phyloP scores from a whole-genome alignment of 352 stramenopile genomes.

The Phytophthora rubi region DNA sequence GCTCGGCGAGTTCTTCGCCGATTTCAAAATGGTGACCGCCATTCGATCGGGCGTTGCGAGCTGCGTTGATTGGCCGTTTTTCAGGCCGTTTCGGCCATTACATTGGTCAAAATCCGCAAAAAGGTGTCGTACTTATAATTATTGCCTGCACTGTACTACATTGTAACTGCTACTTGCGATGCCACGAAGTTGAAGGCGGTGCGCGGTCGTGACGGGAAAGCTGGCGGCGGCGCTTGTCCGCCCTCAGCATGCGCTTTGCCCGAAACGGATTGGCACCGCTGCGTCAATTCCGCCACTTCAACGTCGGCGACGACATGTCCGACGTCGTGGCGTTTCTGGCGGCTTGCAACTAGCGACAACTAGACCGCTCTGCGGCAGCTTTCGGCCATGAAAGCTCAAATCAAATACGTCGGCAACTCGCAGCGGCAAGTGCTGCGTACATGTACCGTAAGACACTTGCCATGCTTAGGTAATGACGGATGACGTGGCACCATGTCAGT shows the following conservation, averaged over 20 bases:
- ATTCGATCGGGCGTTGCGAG: too few species aligned
- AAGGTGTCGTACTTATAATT: too few species aligned
- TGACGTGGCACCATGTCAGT: slow-evolving; percentile 1
- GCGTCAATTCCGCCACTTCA: slow-evolving; percentile 15
- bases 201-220: slow-evolving; percentile 19
- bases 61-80: too few species aligned
- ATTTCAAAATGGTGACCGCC: too few species aligned
- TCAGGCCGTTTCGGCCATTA: too few species aligned
- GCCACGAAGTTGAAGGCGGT: slow-evolving; percentile 21
- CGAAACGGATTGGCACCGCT: slow-evolving; percentile 15
- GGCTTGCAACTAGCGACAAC: neutral
- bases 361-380: neutral
- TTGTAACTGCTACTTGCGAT: neutral
- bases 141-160: too few species aligned
- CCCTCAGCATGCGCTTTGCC: slow-evolving; percentile 3
- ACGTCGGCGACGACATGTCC: slow-evolving; percentile 18
- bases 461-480: neutral
- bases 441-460: neutral
- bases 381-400: neutral
- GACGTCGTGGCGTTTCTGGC: slow-evolving; percentile 14
- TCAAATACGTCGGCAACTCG: neutral
- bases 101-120: too few species aligned
- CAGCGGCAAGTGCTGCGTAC: neutral
- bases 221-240: neutral
- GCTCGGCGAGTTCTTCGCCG: too few species aligned